Evolutionary conservation across 2,329 filamentous ascomycete genomes (phyloP).

Genomic region (Trichoderma endophyticum): DNA sequence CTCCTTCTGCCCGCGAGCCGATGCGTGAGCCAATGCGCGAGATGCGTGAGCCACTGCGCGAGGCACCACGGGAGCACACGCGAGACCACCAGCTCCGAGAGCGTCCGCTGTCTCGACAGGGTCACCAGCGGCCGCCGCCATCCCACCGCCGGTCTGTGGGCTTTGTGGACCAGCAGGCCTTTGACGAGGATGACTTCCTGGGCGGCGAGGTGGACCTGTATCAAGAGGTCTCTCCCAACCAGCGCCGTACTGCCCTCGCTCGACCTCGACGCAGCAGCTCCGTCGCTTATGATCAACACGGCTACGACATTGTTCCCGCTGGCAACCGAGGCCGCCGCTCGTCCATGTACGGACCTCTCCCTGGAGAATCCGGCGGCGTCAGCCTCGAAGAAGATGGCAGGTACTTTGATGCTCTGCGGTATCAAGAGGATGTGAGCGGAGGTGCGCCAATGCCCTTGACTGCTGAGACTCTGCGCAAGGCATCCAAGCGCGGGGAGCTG

Average conservation of each 20-base stretch:
- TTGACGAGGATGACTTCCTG: constrained; percentile 40
- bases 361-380: constrained; percentile 33
- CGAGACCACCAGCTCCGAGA: constrained; percentile 3
- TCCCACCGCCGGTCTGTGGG: constrained; percentile 31
- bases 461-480: constrained; percentile 53
- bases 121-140: constrained; percentile 31
- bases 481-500: constrained; percentile 43
- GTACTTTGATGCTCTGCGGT: constrained; percentile 39
- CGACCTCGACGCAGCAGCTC: constrained; percentile 36
- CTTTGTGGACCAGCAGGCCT: constrained; percentile 31
- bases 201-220: constrained; percentile 36
- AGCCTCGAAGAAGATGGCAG: constrained; percentile 40
- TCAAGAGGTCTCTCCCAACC: constrained; percentile 39
- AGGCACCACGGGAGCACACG: background rate
- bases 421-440: constrained; percentile 53
- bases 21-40: constrained; percentile 14
- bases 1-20: constrained; percentile 26
- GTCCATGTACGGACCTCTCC: constrained; percentile 40
- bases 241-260: constrained; percentile 29
- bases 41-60: constrained; percentile 8
- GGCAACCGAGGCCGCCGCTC: constrained; percentile 36
- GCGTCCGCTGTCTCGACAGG: constrained; percentile 4
- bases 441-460: constrained; percentile 49
- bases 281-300: constrained; percentile 37
- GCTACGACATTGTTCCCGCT: constrained; percentile 41